Base-by-base conservation (phyloP, 169 alveolate species). In the Cryptosporidium muris region DNA sequence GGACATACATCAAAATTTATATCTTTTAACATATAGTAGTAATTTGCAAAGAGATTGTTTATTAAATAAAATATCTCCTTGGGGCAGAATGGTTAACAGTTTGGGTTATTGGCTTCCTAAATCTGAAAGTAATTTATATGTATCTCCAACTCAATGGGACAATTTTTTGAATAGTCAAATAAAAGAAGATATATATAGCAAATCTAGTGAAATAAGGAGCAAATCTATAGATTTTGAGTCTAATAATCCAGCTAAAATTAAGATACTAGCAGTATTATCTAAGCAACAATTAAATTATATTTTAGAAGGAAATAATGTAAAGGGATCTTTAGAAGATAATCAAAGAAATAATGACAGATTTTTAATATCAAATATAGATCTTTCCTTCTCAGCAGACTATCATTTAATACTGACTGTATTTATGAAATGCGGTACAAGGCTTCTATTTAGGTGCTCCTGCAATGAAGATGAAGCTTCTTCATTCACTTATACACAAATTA, bases 141-240 rank as follows among this genome's bases (percentile, higher is more conserved):
- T 60, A 8, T 45, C 60, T 4, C 85, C 85, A n/a, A 36, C 85
- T n/a, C 63, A 74, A 43, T 74, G 85, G 85, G 85, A 74, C 40
- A 58, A 74, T n/a, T 14, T 49, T 74, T 53, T 49, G 12, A 16
- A 48, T 16, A 14, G 40, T 60, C 40, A 53, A 53, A 53, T 5
- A 16, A 9, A 53, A 8, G 14, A 1, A 25, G 5, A 9, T 53
- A 8, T 4, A 16, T 16, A 9, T 53, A 53, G 34, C 2, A 53
- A 53, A 5, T 60, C 25, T 60, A 12, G 4, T 60, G 11, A 11
- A 25, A 60, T 38, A 16, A 47, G 38, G 47, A 14, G 38, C 25
- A 60, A 9, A 4, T 9, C 12, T 0, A 49, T 9, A 49, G 54
- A 49, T 49, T 8, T 12, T 9, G 12, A 49, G 12, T 25, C 25